Evolutionary conservation across 108 stramenopile species (phyloP).

Genomic region (Pseudonitzschia multistriata): DNA sequence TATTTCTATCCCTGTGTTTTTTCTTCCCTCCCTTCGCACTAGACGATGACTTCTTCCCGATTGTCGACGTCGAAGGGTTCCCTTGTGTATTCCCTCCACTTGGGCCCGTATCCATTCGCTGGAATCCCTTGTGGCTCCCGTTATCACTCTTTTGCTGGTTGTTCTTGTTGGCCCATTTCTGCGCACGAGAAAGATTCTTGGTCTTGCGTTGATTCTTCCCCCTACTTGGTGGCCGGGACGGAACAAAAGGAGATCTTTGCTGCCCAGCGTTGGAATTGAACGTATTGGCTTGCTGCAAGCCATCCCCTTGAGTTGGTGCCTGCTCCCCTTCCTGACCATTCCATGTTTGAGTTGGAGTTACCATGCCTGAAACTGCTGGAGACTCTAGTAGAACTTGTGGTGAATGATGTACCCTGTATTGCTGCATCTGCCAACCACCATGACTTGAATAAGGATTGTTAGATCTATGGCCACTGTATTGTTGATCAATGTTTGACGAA

Average conservation of each 20-base stretch:
- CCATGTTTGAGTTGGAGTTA: conserved; percentile 18
- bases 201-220: conserved; percentile 29
- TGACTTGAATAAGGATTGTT: conserved; percentile 6
- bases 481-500: not conserved
- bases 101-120: conserved; percentile 1
- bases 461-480: not conserved
- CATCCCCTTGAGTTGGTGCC: not conserved
- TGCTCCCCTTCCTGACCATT: conserved; percentile 9
- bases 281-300: not conserved
- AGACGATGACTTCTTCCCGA: conserved; percentile 5
- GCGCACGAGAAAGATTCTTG: not conserved
- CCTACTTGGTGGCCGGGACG: conserved; percentile 21
- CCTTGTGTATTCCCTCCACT: not conserved
- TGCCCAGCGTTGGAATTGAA: conserved; percentile 5
- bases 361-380: conserved; percentile 3
- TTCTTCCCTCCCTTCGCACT: conserved; percentile 24
- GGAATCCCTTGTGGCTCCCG: not conserved
- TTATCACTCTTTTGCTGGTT: conserved; percentile 21
- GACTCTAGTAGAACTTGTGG: conserved; percentile 17
- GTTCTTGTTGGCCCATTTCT: conserved; percentile 23
- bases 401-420: conserved; percentile 1
- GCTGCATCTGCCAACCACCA: conserved; percentile 15
- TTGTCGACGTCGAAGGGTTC: not conserved
- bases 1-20: conserved; percentile 18
- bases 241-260: not conserved